These are phyloP conservation scores for Rhizopogon vesiculosus DNA, from an alignment of 768 basidiomycete species.

Conservation along the genomic window DNA sequence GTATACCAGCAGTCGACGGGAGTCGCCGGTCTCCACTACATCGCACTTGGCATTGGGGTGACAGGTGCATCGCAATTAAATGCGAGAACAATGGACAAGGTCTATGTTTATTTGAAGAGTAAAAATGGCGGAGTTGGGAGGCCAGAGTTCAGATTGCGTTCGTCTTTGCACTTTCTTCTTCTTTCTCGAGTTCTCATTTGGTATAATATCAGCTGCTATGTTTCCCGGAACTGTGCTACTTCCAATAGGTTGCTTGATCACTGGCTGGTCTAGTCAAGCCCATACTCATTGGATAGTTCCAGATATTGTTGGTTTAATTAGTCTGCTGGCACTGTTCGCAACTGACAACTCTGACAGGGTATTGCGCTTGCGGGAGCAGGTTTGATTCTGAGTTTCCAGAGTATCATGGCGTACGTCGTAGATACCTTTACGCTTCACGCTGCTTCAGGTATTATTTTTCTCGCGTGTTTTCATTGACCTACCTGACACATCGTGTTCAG, in stretches of 20 bases:
- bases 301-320: slow-evolving; percentile 46
- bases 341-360: slow-evolving; percentile 35
- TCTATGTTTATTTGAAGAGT: slow-evolving; percentile 47
- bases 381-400: slow-evolving; percentile 55
- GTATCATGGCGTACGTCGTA: slow-evolving; percentile 64
- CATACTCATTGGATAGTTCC: slow-evolving; percentile 64
- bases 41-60: slow-evolving; percentile 66
- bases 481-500: slow-evolving; percentile 25
- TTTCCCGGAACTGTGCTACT: slow-evolving; percentile 53
- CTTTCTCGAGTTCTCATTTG: slow-evolving; percentile 1
- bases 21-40: slow-evolving; percentile 31
- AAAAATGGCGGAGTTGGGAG: slow-evolving; percentile 49
- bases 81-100: slow-evolving; percentile 49
- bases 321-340: not conserved
- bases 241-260: slow-evolving; percentile 63
- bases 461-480: not conserved
- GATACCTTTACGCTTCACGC: slow-evolving; percentile 65
- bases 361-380: slow-evolving; percentile 56
- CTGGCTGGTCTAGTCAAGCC: slow-evolving; percentile 65
- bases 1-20: slow-evolving; percentile 44
- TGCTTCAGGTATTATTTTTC: slow-evolving; percentile 46
- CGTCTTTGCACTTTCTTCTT: slow-evolving; percentile 6
- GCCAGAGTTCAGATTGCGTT: slow-evolving; percentile 52
- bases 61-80: slow-evolving; percentile 46
- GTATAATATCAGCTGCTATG: slow-evolving; percentile 43